Evolutionary conservation across 345 rosid species (phyloP), one percentile per base, ranked within the genome.

Genomic region (Sapria himalayana): DNA sequence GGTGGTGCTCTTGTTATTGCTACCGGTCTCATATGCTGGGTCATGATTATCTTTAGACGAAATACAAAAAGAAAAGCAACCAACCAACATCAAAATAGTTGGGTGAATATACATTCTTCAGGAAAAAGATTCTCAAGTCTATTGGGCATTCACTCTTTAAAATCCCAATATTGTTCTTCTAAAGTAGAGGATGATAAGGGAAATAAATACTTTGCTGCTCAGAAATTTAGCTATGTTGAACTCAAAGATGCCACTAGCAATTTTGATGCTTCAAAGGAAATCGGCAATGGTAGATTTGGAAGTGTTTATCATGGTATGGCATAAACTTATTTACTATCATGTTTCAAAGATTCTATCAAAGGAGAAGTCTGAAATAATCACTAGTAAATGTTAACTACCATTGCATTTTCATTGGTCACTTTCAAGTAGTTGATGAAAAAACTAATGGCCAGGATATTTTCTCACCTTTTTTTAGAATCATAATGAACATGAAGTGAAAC

Each of bases 281-380:
- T 81, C 19, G 97, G 97, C 18, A 89, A 76, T 52, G 97, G 97
- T 39, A 92, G 94, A 57, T 85, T 76, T 51, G 94, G 92, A 55
- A 75, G 79, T 16, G 97, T 86, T 7, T 86, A 75, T 18, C 52
- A 65, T 48, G 97, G 97, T 66, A 73, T n/a, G n/a, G n/a, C n/a
- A n/a, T n/a, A n/a, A n/a, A n/a, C n/a, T n/a, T n/a, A n/a, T n/a
- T n/a, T n/a, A n/a, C n/a, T n/a, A n/a, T n/a, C n/a, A n/a, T n/a
- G n/a, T n/a, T n/a, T n/a, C n/a, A n/a, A n/a, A n/a, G n/a, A n/a
- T n/a, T n/a, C n/a, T n/a, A n/a, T n/a, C n/a, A n/a, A n/a, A n/a
- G n/a, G n/a, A n/a, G n/a, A n/a, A n/a, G n/a, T n/a, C n/a, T n/a
- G n/a, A n/a, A n/a, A n/a, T n/a, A n/a, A n/a, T n/a, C n/a, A n/a